Percentiles rank a stretch among this genome's conserved stretches.
Conservation (phyloP, 352 stramenopile species). For the Pythium coloratum region DNA sequence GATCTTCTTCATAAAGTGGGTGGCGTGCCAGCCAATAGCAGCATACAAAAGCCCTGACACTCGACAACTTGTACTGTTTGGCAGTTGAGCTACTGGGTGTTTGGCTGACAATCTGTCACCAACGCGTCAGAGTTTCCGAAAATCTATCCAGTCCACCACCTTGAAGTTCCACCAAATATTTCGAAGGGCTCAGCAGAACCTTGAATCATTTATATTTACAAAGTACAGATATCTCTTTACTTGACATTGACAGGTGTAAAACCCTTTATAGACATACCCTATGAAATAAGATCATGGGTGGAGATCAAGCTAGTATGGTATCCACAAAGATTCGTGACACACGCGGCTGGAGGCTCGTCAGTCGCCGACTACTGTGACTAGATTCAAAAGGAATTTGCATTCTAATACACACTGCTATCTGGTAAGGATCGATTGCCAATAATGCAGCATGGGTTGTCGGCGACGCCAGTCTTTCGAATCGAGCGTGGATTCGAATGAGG, state of each 20-base stretch:
- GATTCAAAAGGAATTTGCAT: too few species aligned
- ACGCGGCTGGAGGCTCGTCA: not conserved
- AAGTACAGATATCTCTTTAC: not conserved
- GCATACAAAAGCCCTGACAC: not conserved
- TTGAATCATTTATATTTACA: not conserved
- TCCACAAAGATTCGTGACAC: not conserved
- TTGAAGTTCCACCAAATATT: slow-evolving; percentile 2
- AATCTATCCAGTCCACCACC: not conserved
- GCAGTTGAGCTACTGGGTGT: slow-evolving; percentile 2
- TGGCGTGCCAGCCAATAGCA: not conserved
- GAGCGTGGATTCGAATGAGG: too few species aligned
- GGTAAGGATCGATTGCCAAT: not conserved
- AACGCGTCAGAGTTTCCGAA: not conserved
- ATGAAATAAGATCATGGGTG: not conserved
- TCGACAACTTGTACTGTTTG: not conserved
- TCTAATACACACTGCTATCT: too few species aligned
- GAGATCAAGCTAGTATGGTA: not conserved
- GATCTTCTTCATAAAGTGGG: slow-evolving; percentile 1
- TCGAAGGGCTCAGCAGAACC: not conserved
- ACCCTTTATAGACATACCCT: not conserved
- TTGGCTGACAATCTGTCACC: not conserved
- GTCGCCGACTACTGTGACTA: too few species aligned
- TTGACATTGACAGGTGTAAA: too few species aligned
- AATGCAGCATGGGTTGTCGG: too few species aligned
- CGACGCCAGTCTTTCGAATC: not conserved